These are phyloP conservation scores for Guyanaporus albipodus DNA, from an alignment of 768 basidiomycete species.

Conservation along the genomic window DNA sequence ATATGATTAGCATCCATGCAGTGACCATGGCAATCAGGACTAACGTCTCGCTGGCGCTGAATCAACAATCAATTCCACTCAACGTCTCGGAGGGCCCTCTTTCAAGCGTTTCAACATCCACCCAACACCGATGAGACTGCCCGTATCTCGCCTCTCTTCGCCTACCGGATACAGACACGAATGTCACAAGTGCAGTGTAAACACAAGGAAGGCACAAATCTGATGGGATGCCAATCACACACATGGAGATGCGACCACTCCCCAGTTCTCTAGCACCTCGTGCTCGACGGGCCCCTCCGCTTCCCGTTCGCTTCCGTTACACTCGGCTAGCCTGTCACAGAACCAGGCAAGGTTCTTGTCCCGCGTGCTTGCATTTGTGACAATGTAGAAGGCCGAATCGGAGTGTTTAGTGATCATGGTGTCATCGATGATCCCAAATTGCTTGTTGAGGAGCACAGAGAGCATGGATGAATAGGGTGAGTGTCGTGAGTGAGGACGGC, in stretches of 20 bases:
- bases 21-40: conserved; percentile 15
- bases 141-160: conserved; percentile 71
- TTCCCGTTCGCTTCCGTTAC: conserved; percentile 61
- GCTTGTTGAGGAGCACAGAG: conserved; percentile 82
- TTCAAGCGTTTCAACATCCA: conserved; percentile 71
- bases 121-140: conserved; percentile 76
- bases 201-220: not conserved
- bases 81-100: conserved; percentile 68
- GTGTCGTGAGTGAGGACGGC: conserved; percentile 69
- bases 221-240: conserved; percentile 6
- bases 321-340: conserved; percentile 57
- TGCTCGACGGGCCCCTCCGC: conserved; percentile 64
- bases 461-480: conserved; percentile 81
- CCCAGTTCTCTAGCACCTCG: conserved; percentile 79
- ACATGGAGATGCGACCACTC: conserved; percentile 89
- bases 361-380: conserved; percentile 91
- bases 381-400: conserved; percentile 80
- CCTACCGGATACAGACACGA: conserved; percentile 38
- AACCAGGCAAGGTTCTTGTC: conserved; percentile 82
- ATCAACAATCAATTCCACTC: conserved; percentile 77
- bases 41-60: conserved; percentile 83
- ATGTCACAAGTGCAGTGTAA: not conserved
- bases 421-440: conserved; percentile 95
- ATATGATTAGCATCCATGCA: not conserved
- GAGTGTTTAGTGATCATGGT: conserved; percentile 89